Evolutionary conservation across 352 stramenopile genomes (phyloP).

Genomic region (Globisporangium apiculatum): DNA sequence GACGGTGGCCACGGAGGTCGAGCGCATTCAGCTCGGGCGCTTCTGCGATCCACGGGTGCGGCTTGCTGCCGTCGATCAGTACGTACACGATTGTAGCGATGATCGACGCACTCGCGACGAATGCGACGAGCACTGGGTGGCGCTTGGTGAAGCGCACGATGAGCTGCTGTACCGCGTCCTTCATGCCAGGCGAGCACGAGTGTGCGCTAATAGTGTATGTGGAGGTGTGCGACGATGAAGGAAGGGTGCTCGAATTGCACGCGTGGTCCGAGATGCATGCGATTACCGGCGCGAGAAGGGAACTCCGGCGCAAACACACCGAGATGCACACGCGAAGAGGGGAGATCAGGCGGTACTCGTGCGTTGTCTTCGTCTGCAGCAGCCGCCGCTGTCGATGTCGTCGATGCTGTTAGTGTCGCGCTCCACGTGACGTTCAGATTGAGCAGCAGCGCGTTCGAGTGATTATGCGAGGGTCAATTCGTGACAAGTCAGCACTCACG

Average conservation of each 20-base stretch:
- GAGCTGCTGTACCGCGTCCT: conserved; percentile 20
- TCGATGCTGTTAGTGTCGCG: background rate
- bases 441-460: background rate
- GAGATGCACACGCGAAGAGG: background rate
- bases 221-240: background rate
- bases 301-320: background rate
- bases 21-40: conserved; percentile 34
- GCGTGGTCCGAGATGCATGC: too few relatives aligned
- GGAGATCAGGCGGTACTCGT: background rate
- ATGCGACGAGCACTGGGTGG: conserved; percentile 32
- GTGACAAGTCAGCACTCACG: background rate
- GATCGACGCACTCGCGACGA: conserved; percentile 31
- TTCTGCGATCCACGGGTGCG: conserved; percentile 27
- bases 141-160: conserved; percentile 26
- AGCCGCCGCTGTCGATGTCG: background rate
- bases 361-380: background rate
- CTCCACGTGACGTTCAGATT: too few relatives aligned
- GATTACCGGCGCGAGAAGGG: too few relatives aligned
- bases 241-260: too few relatives aligned
- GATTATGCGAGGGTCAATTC: background rate
- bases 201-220: background rate
- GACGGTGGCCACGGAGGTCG: conserved; percentile 27
- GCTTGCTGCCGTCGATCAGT: conserved; percentile 37
- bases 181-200: background rate
- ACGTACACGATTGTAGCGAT: conserved; percentile 52